These are phyloP conservation scores for Mucor circinelloides DNA, from an alignment of 371 early-diverging fungal species.

Conservation along the genomic window DNA sequence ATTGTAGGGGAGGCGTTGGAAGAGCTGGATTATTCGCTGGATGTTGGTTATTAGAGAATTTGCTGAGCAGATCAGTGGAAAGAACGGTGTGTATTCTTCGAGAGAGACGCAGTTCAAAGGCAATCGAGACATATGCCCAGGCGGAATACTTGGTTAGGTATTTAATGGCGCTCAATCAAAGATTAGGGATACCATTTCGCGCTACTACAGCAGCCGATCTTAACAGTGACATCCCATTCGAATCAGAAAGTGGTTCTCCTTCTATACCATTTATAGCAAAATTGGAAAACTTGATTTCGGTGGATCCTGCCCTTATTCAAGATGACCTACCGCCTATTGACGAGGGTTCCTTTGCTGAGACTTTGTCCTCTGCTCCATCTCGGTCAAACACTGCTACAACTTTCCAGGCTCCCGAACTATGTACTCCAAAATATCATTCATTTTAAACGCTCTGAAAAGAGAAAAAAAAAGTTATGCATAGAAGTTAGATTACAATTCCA, in stretches of 20 bases:
- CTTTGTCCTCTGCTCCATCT: background rate
- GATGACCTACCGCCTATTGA: background rate
- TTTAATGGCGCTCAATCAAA: slow-evolving; percentile 33
- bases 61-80: slow-evolving; percentile 52
- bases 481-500: background rate
- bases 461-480: background rate
- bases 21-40: slow-evolving; percentile 79
- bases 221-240: background rate
- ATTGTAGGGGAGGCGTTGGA: slow-evolving; percentile 84
- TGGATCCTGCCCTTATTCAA: background rate
- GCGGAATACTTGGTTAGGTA: slow-evolving; percentile 67
- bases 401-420: background rate
- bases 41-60: slow-evolving; percentile 69
- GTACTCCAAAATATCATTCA: background rate
- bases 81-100: slow-evolving; percentile 60
- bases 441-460: background rate
- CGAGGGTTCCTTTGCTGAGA: background rate
- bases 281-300: slow-evolving; percentile 10
- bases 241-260: background rate
- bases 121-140: slow-evolving; percentile 70
- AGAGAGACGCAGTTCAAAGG: slow-evolving; percentile 61
- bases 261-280: slow-evolving; percentile 16
- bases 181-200: background rate
- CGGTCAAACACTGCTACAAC: background rate
- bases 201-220: background rate